Evolutionary conservation across 2,329 filamentous ascomycete species (phyloP).

Genomic region (Microsporum audouinii): DNA sequence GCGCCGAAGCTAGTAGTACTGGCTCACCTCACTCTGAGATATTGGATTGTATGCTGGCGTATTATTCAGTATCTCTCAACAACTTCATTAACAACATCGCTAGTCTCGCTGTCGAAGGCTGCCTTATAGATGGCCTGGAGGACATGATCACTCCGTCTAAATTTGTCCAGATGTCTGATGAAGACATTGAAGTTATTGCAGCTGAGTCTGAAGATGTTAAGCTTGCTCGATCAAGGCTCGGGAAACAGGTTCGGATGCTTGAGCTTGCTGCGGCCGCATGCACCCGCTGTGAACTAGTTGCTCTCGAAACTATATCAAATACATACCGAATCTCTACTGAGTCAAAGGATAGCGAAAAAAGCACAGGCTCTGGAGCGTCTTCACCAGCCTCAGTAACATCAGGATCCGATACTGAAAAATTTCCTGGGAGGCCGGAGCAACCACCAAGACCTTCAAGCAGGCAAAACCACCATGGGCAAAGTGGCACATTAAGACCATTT

Average conservation of each 20-base stretch:
- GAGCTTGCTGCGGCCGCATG: conserved; percentile 12
- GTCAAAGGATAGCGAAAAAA: conserved; percentile 5
- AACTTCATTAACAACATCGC: conserved; percentile 30
- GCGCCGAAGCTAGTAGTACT: background rate
- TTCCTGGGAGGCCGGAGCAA: background rate
- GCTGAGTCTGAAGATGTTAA: conserved; percentile 17
- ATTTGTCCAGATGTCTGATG: conserved; percentile 24
- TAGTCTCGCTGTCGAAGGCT: conserved; percentile 28
- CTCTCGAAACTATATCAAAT: conserved; percentile 11
- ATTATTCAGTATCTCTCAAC: conserved; percentile 20
- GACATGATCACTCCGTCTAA: conserved; percentile 24
- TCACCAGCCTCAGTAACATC: conserved; percentile 4
- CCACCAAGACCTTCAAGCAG: background rate
- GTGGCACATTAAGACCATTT: background rate
- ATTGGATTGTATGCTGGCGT: conserved; percentile 18
- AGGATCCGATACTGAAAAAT: conserved; percentile 6
- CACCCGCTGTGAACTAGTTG: conserved; percentile 15
- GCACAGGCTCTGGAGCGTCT: conserved; percentile 5
- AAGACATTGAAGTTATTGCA: conserved; percentile 18
- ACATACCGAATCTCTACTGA: conserved; percentile 8
- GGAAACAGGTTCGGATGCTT: conserved; percentile 13
- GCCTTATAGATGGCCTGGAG: conserved; percentile 26
- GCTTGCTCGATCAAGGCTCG: conserved; percentile 7
- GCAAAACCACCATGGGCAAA: background rate
- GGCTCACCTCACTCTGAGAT: conserved; percentile 13